These are phyloP conservation scores for Lasiosphaeria ovina DNA, from an alignment of 495 filamentous ascomycete species.

Conservation along the genomic window DNA sequence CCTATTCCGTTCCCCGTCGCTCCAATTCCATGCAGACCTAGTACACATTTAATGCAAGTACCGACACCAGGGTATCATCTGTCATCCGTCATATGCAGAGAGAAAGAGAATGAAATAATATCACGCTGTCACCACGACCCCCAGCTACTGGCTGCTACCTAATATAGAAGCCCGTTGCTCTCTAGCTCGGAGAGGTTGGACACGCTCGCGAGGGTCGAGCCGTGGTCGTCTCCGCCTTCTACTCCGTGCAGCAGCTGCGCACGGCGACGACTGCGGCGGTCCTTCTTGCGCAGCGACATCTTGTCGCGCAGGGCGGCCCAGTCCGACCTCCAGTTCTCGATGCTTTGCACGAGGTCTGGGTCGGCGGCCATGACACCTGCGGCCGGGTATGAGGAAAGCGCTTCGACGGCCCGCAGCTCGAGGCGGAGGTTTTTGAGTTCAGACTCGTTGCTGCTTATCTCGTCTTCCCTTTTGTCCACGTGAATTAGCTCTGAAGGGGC, in stretches of 20 bases:
- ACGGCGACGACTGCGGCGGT: constrained; percentile 3
- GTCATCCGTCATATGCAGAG: no score
- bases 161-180: no score
- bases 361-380: constrained; percentile 26
- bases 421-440: constrained; percentile 53
- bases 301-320: constrained; percentile 35
- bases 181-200: background rate
- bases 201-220: background rate
- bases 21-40: no score
- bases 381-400: constrained; percentile 44
- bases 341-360: constrained; percentile 42
- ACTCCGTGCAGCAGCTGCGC: background rate
- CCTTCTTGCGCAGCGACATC: constrained; percentile 23
- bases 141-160: no score
- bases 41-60: no score
- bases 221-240: background rate
- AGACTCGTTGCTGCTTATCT: constrained; percentile 27
- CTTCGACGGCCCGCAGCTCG: constrained; percentile 53
- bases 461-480: constrained; percentile 26
- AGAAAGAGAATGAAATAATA: no score
- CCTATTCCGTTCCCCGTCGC: no score
- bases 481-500: background rate
- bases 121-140: no score
- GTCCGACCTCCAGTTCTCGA: constrained; percentile 46
- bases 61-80: no score